Evolutionary conservation across 192 early-diverging fungal species (phyloP).

Genomic region (Umbelopsis vinacea): DNA sequence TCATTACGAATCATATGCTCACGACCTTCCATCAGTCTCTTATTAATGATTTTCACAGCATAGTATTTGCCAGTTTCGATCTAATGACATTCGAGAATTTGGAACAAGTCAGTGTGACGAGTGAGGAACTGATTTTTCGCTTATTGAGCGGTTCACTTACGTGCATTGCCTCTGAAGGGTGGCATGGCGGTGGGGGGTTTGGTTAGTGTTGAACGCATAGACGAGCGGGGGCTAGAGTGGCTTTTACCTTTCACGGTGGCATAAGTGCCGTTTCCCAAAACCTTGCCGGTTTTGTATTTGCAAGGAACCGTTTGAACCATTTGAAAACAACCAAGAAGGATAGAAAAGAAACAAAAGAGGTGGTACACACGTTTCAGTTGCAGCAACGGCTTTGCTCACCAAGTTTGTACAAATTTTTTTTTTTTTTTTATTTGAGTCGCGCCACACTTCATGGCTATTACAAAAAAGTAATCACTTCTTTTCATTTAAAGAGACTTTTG

Average conservation of each 20-base stretch:
- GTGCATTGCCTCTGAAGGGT: conserved; percentile 54
- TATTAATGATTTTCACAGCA: conserved; percentile 85
- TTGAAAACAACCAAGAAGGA: background rate
- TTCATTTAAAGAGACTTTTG: background rate
- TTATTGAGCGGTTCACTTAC: conserved; percentile 35
- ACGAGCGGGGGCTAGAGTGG: background rate
- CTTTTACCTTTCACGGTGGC: conserved; percentile 68
- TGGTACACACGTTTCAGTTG: background rate
- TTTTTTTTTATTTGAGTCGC: conserved; percentile 6
- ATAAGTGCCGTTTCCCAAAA: conserved; percentile 69
- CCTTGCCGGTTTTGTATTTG: conserved; percentile 70
- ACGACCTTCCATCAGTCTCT: conserved; percentile 70
- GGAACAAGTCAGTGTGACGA: too few relatives aligned
- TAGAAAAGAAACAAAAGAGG: background rate
- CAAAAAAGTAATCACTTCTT: background rate
- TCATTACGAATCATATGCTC: conserved; percentile 75
- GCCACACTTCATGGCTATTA: background rate
- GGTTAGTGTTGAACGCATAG: too few relatives aligned
- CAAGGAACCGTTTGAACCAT: conserved; percentile 48
- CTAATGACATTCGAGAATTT: conserved; percentile 28
- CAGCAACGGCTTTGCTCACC: background rate
- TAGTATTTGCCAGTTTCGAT: conserved; percentile 70
- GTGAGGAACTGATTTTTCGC: too few relatives aligned
- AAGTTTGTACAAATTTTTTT: background rate
- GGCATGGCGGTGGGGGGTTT: background rate